These are phyloP conservation scores for Cystobasidium tubakii DNA, from an alignment of 768 basidiomycete genomes.

Conservation along the genomic window DNA sequence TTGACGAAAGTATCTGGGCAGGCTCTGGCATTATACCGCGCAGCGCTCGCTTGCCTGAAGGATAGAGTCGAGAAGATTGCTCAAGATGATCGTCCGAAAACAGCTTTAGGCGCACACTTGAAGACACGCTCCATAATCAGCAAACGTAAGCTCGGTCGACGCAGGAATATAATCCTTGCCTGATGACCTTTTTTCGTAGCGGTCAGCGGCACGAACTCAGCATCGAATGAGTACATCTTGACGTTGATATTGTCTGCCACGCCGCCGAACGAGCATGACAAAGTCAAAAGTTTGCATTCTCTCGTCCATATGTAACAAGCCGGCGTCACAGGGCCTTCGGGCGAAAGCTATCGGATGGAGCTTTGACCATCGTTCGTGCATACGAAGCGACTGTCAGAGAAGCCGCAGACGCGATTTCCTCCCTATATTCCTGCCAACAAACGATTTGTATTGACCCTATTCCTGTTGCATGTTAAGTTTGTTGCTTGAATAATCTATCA, in stretches of 20 bases:
- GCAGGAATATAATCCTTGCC: not conserved
- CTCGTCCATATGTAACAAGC: not conserved
- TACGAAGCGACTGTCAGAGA: no score
- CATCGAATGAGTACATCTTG: no score
- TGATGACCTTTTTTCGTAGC: not conserved
- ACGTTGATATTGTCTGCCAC: no score
- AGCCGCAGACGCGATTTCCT: no score
- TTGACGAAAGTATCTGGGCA: not conserved
- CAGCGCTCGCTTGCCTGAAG: not conserved
- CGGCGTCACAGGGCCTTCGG: not conserved
- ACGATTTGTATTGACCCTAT: no score
- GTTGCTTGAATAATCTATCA: conserved; percentile 11
- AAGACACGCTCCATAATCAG: not conserved
- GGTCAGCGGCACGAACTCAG: not conserved
- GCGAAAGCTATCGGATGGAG: no score
- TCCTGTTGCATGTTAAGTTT: no score
- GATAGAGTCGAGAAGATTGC: not conserved
- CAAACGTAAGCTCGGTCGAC: not conserved
- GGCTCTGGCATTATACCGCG: conserved; percentile 3
- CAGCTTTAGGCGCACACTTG: conserved; percentile 18
- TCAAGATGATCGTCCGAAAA: not conserved
- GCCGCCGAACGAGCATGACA: not conserved
- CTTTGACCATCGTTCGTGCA: no score
- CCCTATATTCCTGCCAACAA: no score
- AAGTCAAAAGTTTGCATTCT: not conserved